A percentile compares a stretch with the other conserved stretches of the same genome.
These are phyloP conservation scores for Tetraselmis striata DNA, from an alignment of 139 green algal species.

Conservation along the genomic window DNA sequence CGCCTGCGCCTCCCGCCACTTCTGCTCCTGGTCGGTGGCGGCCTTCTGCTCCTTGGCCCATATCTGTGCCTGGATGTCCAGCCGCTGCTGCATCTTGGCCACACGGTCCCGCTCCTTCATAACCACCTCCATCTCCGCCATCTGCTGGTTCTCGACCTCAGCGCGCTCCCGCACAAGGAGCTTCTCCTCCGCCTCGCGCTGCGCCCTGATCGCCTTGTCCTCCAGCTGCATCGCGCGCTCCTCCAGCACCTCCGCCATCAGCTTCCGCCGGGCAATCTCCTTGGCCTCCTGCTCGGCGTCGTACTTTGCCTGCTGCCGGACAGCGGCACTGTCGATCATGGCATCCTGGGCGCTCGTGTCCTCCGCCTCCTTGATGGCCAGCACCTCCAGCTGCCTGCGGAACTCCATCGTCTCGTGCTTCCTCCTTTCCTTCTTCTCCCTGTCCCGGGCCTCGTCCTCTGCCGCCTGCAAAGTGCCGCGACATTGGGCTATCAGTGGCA, in stretches of 20 bases:
- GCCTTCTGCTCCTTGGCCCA: constrained; percentile 27
- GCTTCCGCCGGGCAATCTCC: constrained; percentile 29
- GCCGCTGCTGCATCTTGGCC: constrained; percentile 20
- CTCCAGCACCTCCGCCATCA: constrained; percentile 47
- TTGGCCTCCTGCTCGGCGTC: constrained; percentile 41
- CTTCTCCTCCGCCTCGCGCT: constrained; percentile 19
- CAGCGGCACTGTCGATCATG: constrained; percentile 29
- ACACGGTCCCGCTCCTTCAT: constrained; percentile 16
- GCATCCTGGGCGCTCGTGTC: constrained; percentile 35
- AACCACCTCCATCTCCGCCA: constrained; percentile 3
- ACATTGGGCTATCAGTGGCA: no score
- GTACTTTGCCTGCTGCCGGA: constrained; percentile 30
- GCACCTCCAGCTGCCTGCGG: constrained; percentile 40
- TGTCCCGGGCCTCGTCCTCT: neutral
- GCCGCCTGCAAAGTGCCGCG: neutral
- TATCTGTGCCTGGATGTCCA: constrained; percentile 51
- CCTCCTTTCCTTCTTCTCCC: neutral
- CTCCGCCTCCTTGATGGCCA: constrained; percentile 42
- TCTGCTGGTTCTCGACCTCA: constrained; percentile 7
- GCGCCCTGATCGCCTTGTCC: constrained; percentile 22
- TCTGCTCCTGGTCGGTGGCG: constrained; percentile 41
- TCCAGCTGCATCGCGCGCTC: constrained; percentile 45
- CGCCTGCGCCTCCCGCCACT: constrained; percentile 18
- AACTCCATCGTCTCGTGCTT: neutral
- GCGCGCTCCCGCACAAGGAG: constrained; percentile 12